phyloP scores from a whole-genome alignment of 2,329 filamentous ascomycete species.

The Stromatinia cepivora region DNA sequence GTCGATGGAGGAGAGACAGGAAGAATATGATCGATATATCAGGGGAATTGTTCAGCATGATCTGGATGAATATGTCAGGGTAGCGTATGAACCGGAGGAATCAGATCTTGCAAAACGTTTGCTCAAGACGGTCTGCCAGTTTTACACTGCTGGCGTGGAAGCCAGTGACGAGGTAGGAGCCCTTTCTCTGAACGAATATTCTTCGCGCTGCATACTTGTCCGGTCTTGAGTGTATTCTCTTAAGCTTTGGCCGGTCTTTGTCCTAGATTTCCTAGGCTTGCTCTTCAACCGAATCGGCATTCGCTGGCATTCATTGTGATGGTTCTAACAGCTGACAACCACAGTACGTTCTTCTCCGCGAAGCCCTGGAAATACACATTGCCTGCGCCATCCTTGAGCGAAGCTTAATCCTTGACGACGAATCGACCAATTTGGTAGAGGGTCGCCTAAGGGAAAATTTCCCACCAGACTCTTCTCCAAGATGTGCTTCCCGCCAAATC shows the following conservation, averaged over 20 bases:
- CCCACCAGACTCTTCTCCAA: slow-evolving; percentile 32
- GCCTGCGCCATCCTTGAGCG: slow-evolving; percentile 37
- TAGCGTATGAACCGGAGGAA: slow-evolving; percentile 35
- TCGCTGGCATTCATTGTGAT: background rate
- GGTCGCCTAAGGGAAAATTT: slow-evolving; percentile 32
- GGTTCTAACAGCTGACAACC: background rate
- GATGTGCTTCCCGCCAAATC: slow-evolving; percentile 39
- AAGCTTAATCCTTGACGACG: slow-evolving; percentile 37
- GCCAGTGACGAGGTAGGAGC: slow-evolving; percentile 34
- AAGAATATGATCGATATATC: slow-evolving; percentile 35
- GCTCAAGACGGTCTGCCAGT: slow-evolving; percentile 31
- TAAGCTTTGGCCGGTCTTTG: background rate
- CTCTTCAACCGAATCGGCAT: background rate
- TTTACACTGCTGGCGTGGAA: slow-evolving; percentile 31
- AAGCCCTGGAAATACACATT: slow-evolving; percentile 39
- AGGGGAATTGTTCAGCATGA: slow-evolving; percentile 35
- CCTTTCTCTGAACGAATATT: background rate
- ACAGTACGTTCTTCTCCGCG: slow-evolving; percentile 36
- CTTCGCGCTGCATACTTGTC: background rate
- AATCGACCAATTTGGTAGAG: slow-evolving; percentile 35
- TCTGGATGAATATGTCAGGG: slow-evolving; percentile 30
- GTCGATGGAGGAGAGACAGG: slow-evolving; percentile 37
- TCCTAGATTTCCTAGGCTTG: no score
- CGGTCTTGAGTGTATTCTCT: background rate
- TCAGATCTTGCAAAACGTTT: slow-evolving; percentile 35